Percentiles rank a stretch among this genome's conserved stretches.
Evolutionary conservation across 2,329 filamentous ascomycete genomes (phyloP).

Genomic region (Phymatotrichopsis omnivora): DNA sequence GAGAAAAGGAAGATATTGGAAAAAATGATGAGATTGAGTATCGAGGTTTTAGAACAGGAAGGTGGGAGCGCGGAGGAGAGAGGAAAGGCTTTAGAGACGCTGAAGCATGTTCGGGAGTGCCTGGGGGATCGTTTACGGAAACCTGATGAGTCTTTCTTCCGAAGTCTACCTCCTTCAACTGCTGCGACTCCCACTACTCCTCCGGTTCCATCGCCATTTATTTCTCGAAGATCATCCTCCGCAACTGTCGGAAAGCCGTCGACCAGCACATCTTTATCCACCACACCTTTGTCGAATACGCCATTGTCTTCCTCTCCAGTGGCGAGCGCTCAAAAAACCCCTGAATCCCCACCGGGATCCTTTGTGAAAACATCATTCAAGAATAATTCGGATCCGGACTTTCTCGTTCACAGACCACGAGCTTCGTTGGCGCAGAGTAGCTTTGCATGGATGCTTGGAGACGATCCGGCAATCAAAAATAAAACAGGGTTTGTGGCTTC

Average conservation of each 20-base stretch:
- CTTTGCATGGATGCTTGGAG: conserved; percentile 32
- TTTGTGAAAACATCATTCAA: conserved; percentile 28
- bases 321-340: conserved; percentile 5
- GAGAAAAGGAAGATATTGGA: conserved; percentile 26
- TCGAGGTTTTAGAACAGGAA: conserved; percentile 26
- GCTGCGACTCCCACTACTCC: conserved; percentile 3
- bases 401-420: conserved; percentile 25
- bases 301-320: conserved; percentile 18
- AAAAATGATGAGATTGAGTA: conserved; percentile 25
- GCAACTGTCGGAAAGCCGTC: not conserved
- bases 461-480: conserved; percentile 26
- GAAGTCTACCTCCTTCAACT: not conserved
- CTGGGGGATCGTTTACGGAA: conserved; percentile 23
- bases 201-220: not conserved
- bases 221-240: conserved; percentile 3
- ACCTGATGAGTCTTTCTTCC: conserved; percentile 18
- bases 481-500: conserved; percentile 25
- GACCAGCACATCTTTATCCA: not conserved
- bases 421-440: conserved; percentile 29
- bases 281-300: conserved; percentile 7
- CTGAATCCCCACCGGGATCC: conserved; percentile 19
- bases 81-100: conserved; percentile 21
- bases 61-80: conserved; percentile 1
- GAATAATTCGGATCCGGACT: conserved; percentile 27
- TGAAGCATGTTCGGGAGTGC: conserved; percentile 29